Base-by-base conservation (phyloP, 2,329 filamentous ascomycete genomes). In the Gliomastix tumulicola region DNA sequence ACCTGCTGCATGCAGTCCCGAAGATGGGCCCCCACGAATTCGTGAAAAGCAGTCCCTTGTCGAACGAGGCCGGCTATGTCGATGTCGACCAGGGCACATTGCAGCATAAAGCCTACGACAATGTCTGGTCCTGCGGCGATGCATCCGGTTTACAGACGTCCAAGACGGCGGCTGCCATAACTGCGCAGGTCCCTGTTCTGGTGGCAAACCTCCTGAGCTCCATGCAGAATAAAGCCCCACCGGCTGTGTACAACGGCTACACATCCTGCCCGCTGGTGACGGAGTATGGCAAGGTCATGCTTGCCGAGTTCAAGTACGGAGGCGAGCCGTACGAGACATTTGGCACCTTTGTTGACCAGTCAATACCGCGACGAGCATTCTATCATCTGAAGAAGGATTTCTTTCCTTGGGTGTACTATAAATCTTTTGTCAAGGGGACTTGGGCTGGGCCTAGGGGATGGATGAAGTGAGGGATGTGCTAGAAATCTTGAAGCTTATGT, bases 381-480 rank as follows among this genome's bases (percentile, higher is more conserved):
- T 81, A 76, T 44, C 61, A 79, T 45, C 45, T 81, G 32, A 81
- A 81, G 63, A 80, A 77, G 58, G 69, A 79, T 48, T 81, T 81
- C 47, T 81, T 81, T 55, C 77, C 76, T 0, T 81, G 76, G 76
- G 76, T 81, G 3, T 81, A 81, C 55, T 68, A 65, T 36, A 68
- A 73, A 22, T 66, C 64, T 25, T 70, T 78, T 66, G 66, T 80
- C 8, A 79, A 76, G 56, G 76, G 76, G 7, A 73, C 63, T 8
- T 81, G 76, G 76, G 74, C 61, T 17, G 76, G 76, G 6, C 73
- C 76, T 0, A 74, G 71, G 50, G 75, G 76, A 0, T 77, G 58
- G 59, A 32, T 36, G 13, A 46, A 32, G n/a, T 38, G 13, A 36
- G 16, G n/a, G 25, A 13, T 7, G 17, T 28, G n/a, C 25, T 13